Evolutionary conservation across 139 green algal genomes (phyloP).

Genomic region (Medakamo hakoo): DNA sequence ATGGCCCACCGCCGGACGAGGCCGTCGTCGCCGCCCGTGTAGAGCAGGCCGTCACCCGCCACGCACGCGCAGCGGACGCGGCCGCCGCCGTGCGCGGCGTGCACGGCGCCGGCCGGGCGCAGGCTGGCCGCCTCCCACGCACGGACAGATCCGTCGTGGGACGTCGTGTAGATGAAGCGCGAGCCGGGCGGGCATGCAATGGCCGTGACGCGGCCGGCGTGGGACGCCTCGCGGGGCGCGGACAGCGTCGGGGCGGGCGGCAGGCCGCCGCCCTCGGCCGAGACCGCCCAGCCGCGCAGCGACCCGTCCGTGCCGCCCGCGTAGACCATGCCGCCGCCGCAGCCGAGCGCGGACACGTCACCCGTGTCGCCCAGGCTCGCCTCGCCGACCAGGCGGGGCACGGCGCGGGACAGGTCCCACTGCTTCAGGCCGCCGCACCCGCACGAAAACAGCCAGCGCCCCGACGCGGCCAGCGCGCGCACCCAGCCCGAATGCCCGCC

Average conservation of each 20-base stretch:
- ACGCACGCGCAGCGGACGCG: conserved; percentile 22
- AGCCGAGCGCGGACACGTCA: neutral
- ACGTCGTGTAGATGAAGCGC: neutral
- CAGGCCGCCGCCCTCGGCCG: neutral
- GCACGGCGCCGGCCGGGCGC: conserved; percentile 19
- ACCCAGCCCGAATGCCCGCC: neutral
- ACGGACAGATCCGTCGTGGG: neutral
- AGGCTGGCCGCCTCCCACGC: conserved; percentile 22
- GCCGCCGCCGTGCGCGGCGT: conserved; percentile 23
- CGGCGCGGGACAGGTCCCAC: neutral
- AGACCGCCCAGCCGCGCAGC: neutral
- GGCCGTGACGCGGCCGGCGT: neutral
- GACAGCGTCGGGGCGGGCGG: neutral
- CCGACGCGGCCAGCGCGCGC: neutral
- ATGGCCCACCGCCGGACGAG: conserved; percentile 12
- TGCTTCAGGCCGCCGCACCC: neutral
- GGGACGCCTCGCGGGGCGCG: no score
- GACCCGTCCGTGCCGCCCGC: neutral
- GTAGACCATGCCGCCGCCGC: neutral
- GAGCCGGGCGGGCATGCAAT: neutral
- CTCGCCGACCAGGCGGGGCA: neutral
- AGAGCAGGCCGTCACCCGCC: conserved; percentile 25
- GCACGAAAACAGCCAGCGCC: neutral
- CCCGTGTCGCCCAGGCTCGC: neutral
- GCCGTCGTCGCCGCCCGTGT: conserved; percentile 47